Evolutionary conservation across 2,329 filamentous ascomycete genomes (phyloP).

Genomic region (Hypoxylon sp.): DNA sequence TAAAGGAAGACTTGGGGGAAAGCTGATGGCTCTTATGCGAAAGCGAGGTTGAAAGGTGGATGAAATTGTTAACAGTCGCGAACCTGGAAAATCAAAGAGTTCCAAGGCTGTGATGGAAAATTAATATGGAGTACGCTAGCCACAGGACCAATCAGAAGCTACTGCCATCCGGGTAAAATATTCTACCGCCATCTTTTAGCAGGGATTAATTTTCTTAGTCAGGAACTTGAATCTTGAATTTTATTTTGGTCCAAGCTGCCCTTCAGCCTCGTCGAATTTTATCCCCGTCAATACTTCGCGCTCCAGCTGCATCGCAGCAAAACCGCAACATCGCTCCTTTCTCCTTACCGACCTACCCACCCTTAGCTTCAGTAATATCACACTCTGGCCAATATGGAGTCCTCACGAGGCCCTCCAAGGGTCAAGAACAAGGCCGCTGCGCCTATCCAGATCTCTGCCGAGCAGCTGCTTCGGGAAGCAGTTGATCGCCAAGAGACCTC

Average conservation of each 20-base stretch:
- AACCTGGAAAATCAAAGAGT: slow-evolving; percentile 17
- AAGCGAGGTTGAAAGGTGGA: slow-evolving; percentile 12
- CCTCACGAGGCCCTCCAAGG: slow-evolving; percentile 86
- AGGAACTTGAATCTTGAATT: background rate
- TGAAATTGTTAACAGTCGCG: slow-evolving; percentile 18
- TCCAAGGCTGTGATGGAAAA: slow-evolving; percentile 24
- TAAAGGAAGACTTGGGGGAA: background rate
- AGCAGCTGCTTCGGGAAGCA: slow-evolving; percentile 95
- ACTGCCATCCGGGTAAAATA: background rate
- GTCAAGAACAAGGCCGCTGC: slow-evolving; percentile 99
- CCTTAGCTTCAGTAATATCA: background rate
- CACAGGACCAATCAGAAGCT: slow-evolving; percentile 4
- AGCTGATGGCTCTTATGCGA: slow-evolving; percentile 5
- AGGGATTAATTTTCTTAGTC: background rate
- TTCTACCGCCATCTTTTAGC: slow-evolving; percentile 11
- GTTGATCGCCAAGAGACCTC: slow-evolving; percentile 93
- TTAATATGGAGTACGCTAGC: slow-evolving; percentile 20
- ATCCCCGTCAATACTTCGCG: slow-evolving; percentile 1
- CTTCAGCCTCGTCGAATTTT: slow-evolving; percentile 24
- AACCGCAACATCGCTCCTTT: background rate
- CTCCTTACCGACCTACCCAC: background rate
- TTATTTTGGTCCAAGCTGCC: slow-evolving; percentile 11
- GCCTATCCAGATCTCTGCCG: slow-evolving; percentile 89
- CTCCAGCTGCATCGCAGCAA: background rate
- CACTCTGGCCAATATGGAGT: slow-evolving; percentile 74